Evolutionary conservation across 495 filamentous ascomycete genomes (phyloP), one percentile per base, ranked within the genome.

Genomic region (Xylaria curta): DNA sequence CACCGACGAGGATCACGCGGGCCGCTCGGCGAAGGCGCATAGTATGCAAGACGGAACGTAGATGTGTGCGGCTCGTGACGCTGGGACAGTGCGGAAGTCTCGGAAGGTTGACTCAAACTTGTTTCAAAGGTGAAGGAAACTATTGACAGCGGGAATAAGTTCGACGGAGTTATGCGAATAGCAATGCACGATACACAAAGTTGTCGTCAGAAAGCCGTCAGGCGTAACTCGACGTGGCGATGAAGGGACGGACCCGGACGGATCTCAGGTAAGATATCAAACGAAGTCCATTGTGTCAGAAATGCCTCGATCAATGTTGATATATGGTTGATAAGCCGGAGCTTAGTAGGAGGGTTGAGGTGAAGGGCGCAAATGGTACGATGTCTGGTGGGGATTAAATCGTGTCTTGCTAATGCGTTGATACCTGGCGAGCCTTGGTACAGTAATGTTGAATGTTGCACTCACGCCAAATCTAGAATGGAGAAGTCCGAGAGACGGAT

Each of bases 1-100:
- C 94, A 64, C 96, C 96, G 72, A 99, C 89, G 68, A 99, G 89
- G 79, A 99, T 98, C 65, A 99, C 90, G 42, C 96, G 92, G 21
- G 97, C 96, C 47, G 96, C 95, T 80, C 87, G 90, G 69, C 88
- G 88, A 76, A 97, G 90, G 82, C 89, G 82, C 87, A 88, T 88
- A 78, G 74, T 79, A 78, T 71, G 75, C 28, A 26, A 46, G 33
- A 24, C 26, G 7, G 24, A 40, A n/a, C 28, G 28, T 6, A 69
- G 26, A 24, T 10, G 21, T 31, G 28, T 36, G n/a, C 19, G 59
- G 56, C 19, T 70, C 46, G 46, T 44, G 38, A 40, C 67, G 49
- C 36, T 33, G 64, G 62, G 58, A 61, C 42, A 49, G 44, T 24
- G 63, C 71, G 24, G 58, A 63, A 69, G 68, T 66, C 24, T 36